phyloP scores from a whole-genome alignment of 305 asterid species.

The Caryopteris hybrid region DNA sequence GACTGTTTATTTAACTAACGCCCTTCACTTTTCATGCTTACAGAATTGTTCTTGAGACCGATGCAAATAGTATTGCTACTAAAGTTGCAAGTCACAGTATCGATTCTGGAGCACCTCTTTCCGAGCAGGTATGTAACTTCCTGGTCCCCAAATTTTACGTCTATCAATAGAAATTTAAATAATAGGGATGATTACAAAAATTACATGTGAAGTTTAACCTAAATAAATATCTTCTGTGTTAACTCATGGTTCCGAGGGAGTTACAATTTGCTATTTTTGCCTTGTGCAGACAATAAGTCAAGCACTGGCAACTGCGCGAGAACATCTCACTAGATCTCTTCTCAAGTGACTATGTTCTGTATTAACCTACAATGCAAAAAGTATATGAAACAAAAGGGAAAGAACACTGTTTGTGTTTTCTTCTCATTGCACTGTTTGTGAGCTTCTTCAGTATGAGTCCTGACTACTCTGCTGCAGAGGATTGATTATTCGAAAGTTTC shows the following conservation, averaged over 20 bases:
- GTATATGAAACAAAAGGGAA: too few relatives aligned
- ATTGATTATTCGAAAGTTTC: too few relatives aligned
- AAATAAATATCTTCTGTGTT: not conserved
- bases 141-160: not conserved
- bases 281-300: constrained; percentile 63
- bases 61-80: constrained; percentile 54
- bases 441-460: not conserved
- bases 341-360: constrained; percentile 45
- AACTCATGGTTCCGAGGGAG: not conserved
- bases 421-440: not conserved
- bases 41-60: constrained; percentile 67
- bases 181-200: too few relatives aligned
- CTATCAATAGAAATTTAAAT: not conserved
- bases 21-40: constrained; percentile 9
- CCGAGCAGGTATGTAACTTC: constrained; percentile 60
- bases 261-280: too few relatives aligned
- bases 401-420: not conserved
- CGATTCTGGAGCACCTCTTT: constrained; percentile 57
- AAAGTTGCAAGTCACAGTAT: constrained; percentile 60
- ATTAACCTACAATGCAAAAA: not conserved
- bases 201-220: not conserved
- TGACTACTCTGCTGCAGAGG: not conserved
- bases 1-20: too few relatives aligned
- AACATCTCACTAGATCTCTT: constrained; percentile 69
- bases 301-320: too few relatives aligned